Conservation (phyloP, 176 grass and related monocot species). For the Cenchrus americanus region DNA sequence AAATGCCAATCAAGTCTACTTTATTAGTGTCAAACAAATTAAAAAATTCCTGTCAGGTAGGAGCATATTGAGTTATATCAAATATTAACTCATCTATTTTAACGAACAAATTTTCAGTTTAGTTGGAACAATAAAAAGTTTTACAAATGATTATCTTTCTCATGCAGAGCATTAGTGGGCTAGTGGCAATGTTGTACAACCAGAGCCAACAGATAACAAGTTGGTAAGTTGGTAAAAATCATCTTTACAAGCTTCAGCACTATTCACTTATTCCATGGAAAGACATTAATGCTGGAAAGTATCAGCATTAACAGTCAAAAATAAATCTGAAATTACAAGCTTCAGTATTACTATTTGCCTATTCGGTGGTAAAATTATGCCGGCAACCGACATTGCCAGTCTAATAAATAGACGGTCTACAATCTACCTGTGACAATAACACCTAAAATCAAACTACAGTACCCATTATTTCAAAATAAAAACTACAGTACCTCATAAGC, state of each 20-base stretch:
- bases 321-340: background rate
- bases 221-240: background rate
- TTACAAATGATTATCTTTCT: background rate
- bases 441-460: background rate
- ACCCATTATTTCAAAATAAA: background rate
- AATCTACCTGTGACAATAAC: background rate
- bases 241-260: background rate
- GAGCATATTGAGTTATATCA: background rate
- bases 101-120: background rate
- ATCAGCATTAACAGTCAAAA: background rate
- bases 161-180: background rate
- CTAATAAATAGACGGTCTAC: background rate
- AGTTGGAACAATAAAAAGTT: background rate
- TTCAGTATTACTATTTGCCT: background rate
- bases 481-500: background rate
- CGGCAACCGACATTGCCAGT: background rate
- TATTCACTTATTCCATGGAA: background rate
- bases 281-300: constrained; percentile 1
- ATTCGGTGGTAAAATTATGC: background rate
- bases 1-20: constrained; percentile 5
- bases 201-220: background rate
- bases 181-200: background rate
- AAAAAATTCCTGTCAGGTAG: background rate
- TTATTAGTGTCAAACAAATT: background rate
- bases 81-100: constrained; percentile 13